Evolutionary conservation across 441 rosid genomes (phyloP).

Genomic region (Croton laevigatus): DNA sequence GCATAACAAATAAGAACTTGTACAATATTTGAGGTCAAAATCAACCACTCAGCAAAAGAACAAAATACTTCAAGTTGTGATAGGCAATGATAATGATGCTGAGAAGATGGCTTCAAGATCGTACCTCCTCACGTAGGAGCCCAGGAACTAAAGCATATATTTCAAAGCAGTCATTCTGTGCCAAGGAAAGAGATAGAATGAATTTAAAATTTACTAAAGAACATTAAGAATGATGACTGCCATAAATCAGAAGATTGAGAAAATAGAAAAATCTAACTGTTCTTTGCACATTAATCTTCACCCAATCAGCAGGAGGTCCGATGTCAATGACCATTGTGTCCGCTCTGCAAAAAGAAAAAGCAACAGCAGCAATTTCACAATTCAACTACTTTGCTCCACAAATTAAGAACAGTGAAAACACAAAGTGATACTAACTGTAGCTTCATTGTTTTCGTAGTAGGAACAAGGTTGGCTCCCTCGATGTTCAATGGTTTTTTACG

Average conservation of each 20-base stretch:
- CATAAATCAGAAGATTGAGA: not conserved
- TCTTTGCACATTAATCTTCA: conserved; percentile 62
- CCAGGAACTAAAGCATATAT: conserved; percentile 72
- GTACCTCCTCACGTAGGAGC: conserved; percentile 67
- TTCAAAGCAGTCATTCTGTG: conserved; percentile 63
- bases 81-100: not conserved
- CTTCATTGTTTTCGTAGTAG: conserved; percentile 40
- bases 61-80: not conserved
- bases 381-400: conserved; percentile 2
- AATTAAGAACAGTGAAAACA: conserved; percentile 3
- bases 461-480: conserved; percentile 36
- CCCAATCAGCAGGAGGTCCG: conserved; percentile 78
- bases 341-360: conserved; percentile 34
- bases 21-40: not conserved
- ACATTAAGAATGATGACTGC: not conserved
- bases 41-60: conserved; percentile 5
- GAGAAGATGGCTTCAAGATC: conserved; percentile 4
- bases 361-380: conserved; percentile 16
- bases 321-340: conserved; percentile 48
- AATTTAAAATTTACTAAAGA: not conserved
- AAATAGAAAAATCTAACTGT: conserved; percentile 39
- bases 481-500: conserved; percentile 45
- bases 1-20: not conserved
- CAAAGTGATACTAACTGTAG: conserved; percentile 36
- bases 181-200: not conserved